Conservation (phyloP, 1,284 basidiomycete species). For the Vanrija pseudolonga region DNA sequence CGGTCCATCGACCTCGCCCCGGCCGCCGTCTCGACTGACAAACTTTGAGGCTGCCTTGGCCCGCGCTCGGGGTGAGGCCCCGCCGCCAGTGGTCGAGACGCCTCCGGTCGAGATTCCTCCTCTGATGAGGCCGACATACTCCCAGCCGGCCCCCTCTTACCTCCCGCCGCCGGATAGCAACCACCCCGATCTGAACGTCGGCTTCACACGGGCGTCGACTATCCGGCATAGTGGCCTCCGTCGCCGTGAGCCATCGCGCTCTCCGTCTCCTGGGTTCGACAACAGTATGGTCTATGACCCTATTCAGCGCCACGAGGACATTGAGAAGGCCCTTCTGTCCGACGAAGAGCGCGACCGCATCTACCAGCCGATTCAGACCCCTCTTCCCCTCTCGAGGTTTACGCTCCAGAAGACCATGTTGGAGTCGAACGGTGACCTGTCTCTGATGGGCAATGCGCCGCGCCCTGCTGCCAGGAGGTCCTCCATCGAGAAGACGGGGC, state of each 20-base stretch:
- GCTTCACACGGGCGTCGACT: slow-evolving; percentile 30
- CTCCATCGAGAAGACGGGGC: slow-evolving; percentile 10
- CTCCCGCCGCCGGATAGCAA: slow-evolving; percentile 40
- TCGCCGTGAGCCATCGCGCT: slow-evolving; percentile 22
- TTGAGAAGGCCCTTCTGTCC: slow-evolving; percentile 34
- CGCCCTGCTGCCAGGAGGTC: background rate
- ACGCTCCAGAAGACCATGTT: no score
- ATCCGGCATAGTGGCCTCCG: slow-evolving; percentile 26
- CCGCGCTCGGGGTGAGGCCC: slow-evolving; percentile 16
- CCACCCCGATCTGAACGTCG: slow-evolving; percentile 38
- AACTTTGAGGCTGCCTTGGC: slow-evolving; percentile 43
- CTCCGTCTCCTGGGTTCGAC: slow-evolving; percentile 33
- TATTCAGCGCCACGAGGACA: slow-evolving; percentile 8
- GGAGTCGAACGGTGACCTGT: slow-evolving; percentile 16
- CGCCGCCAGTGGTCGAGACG: background rate
- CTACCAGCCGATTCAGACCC: background rate
- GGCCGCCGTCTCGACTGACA: slow-evolving; percentile 15
- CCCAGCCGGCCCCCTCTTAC: slow-evolving; percentile 34
- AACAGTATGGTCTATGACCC: slow-evolving; percentile 17
- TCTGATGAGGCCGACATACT: background rate
- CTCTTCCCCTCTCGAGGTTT: background rate
- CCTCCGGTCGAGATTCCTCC: background rate
- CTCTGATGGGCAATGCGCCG: background rate
- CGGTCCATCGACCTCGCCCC: background rate
- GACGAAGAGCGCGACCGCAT: slow-evolving; percentile 9